phyloP scores from a whole-genome alignment of 768 basidiomycete genomes.

The Clitopilus passeckerianus region DNA sequence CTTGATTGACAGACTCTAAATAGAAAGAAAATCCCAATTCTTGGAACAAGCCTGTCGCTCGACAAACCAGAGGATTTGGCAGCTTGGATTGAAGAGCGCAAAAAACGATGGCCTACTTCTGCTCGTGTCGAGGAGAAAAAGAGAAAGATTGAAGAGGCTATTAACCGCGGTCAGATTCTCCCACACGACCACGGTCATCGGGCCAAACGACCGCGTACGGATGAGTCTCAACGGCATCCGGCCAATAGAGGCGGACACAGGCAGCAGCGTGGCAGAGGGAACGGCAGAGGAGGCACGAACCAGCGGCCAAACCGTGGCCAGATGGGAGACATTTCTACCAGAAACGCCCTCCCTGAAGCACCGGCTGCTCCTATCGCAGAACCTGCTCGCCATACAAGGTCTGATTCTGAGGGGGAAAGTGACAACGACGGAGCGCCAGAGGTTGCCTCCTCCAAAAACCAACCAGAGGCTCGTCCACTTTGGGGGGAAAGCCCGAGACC shows the following conservation, averaged over 20 bases:
- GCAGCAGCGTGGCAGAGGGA: constrained; percentile 19
- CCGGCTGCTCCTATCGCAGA: neutral
- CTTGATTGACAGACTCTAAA: neutral
- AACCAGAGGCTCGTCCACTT: neutral
- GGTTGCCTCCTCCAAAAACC: constrained; percentile 47
- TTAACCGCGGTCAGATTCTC: constrained; percentile 71
- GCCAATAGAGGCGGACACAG: constrained; percentile 26
- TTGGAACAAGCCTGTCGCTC: constrained; percentile 73
- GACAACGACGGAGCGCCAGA: constrained; percentile 49
- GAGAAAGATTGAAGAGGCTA: constrained; percentile 71
- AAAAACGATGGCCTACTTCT: constrained; percentile 76
- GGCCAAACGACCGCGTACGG: constrained; percentile 35
- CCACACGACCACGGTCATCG: constrained; percentile 34
- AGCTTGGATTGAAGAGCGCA: constrained; percentile 87
- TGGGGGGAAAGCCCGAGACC: neutral
- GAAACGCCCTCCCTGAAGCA: neutral
- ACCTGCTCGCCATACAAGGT: constrained; percentile 5
- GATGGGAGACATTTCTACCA: neutral
- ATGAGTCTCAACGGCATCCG: constrained; percentile 8
- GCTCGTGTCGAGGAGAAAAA: constrained; percentile 75
- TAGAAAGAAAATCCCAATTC: constrained; percentile 71
- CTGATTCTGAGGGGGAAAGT: constrained; percentile 21
- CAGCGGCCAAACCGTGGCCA: too few relatives aligned
- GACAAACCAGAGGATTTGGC: constrained; percentile 79
- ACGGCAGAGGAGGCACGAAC: constrained; percentile 17